Conservation (phyloP, 495 filamentous ascomycete genomes). For the Neurospora sp. region DNA sequence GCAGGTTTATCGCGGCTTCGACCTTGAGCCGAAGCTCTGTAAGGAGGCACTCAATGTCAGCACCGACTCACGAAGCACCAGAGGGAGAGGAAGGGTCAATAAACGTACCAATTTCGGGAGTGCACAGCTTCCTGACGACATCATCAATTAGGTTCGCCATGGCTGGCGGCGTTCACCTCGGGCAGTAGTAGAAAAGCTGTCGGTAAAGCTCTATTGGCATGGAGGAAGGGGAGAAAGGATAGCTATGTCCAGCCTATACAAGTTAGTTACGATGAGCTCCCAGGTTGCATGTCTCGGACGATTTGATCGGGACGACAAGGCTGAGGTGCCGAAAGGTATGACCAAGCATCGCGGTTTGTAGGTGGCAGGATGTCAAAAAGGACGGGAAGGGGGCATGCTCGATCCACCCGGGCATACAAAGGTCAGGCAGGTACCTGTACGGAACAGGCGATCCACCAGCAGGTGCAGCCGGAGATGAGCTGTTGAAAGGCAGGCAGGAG, state of each 20-base stretch:
- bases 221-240: neutral
- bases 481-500: neutral
- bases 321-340: neutral
- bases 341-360: neutral
- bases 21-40: constrained; percentile 67
- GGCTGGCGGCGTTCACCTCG: constrained; percentile 26
- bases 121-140: constrained; percentile 42
- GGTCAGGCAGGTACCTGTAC: neutral
- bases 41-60: neutral
- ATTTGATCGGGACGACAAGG: neutral
- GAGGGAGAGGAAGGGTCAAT: neutral
- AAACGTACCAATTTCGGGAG: constrained; percentile 39
- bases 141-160: constrained; percentile 47
- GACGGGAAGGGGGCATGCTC: neutral
- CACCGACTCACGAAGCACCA: neutral
- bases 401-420: neutral
- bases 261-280: neutral
- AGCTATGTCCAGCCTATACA: neutral
- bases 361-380: neutral
- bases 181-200: constrained; percentile 2
- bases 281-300: neutral
- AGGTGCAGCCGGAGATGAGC: neutral
- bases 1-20: constrained; percentile 66
- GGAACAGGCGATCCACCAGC: neutral
- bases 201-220: neutral